A percentile compares a stretch with the other conserved stretches of the same genome.
Evolutionary conservation across 139 green algal genomes (phyloP).

Genomic region (Haematococcus lacustris): DNA sequence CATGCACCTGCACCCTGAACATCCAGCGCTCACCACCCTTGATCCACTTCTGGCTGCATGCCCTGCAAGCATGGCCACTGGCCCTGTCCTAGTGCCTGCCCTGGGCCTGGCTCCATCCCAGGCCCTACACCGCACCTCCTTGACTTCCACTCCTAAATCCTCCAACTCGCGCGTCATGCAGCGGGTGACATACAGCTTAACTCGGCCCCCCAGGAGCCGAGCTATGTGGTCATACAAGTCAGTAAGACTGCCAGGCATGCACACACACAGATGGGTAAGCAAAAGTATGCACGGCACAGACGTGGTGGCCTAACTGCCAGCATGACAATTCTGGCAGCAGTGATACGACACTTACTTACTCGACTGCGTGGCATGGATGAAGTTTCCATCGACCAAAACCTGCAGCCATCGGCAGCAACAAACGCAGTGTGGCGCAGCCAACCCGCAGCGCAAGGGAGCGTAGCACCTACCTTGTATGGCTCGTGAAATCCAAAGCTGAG

Average conservation of each 20-base stretch:
- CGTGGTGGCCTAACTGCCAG: not conserved
- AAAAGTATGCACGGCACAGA: not conserved
- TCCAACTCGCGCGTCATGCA: constrained; percentile 59
- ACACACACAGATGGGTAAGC: not conserved
- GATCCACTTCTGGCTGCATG: not conserved
- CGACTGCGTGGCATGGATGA: constrained; percentile 51
- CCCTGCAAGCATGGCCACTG: not conserved
- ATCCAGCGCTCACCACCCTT: not conserved
- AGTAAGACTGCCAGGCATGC: constrained; percentile 3
- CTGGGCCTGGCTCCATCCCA: no score
- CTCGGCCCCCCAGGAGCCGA: constrained; percentile 45
- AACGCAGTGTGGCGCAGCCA: not conserved
- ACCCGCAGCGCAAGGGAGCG: not conserved
- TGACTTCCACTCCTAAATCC: constrained; percentile 40
- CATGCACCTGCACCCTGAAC: not conserved
- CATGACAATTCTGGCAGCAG: not conserved
- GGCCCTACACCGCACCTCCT: constrained; percentile 2
- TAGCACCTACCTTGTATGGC: constrained; percentile 54
- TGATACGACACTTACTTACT: constrained; percentile 42
- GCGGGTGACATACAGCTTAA: constrained; percentile 55
- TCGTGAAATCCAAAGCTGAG: constrained; percentile 59
- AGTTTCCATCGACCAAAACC: constrained; percentile 75
- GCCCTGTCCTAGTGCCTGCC: not conserved
- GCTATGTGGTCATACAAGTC: constrained; percentile 39
- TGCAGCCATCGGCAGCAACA: constrained; percentile 4